Percentiles rank a stretch among this genome's conserved stretches.
These are phyloP conservation scores for Penicillium crystallinum DNA, from an alignment of 495 filamentous ascomycete species.

Conservation along the genomic window DNA sequence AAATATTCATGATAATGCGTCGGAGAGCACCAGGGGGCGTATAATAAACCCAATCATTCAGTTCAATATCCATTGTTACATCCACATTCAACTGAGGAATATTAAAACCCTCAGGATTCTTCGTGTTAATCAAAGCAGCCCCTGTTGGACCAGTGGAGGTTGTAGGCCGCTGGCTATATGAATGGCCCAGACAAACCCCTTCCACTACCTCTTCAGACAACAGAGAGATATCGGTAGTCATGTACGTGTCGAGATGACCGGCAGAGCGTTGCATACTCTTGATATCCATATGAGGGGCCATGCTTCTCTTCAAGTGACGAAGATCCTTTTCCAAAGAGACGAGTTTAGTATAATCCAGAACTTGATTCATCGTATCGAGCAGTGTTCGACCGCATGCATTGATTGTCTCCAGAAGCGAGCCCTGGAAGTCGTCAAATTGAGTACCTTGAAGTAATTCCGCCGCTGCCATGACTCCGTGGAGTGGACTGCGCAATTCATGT, in stretches of 20 bases:
- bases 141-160: constrained; percentile 12
- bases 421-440: constrained; percentile 43
- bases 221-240: constrained; percentile 28
- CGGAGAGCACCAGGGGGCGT: constrained; percentile 65
- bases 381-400: constrained; percentile 68
- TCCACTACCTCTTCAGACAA: constrained; percentile 45
- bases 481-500: constrained; percentile 71
- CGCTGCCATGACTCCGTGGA: constrained; percentile 68
- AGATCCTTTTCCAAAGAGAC: constrained; percentile 44
- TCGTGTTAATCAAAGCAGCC: not conserved
- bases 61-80: constrained; percentile 60
- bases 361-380: constrained; percentile 72
- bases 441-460: constrained; percentile 56
- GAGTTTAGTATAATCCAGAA: constrained; percentile 65
- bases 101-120: not conserved
- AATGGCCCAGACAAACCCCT: constrained; percentile 45
- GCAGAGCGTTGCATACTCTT: constrained; percentile 23
- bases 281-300: constrained; percentile 11
- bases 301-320: constrained; percentile 27
- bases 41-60: constrained; percentile 53
- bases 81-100: constrained; percentile 32
- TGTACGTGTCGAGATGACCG: constrained; percentile 36
- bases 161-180: constrained; percentile 26
- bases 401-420: constrained; percentile 62
- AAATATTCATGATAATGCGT: constrained; percentile 72